Base-by-base conservation (phyloP, 768 basidiomycete genomes). In the Suillus brevipes region DNA sequence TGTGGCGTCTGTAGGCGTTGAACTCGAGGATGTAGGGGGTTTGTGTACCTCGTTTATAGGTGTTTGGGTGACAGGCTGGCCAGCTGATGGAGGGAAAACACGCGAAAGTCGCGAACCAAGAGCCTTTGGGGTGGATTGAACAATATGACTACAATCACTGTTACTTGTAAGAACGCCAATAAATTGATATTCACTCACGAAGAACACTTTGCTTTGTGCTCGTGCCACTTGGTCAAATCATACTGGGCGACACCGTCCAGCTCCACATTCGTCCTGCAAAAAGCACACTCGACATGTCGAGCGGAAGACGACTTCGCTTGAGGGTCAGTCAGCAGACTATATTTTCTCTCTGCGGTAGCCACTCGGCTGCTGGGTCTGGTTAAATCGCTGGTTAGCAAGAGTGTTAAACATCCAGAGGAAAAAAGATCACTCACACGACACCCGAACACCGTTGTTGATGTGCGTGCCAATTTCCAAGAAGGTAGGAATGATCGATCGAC, bases 321-420 rank as follows among this genome's bases (percentile, higher is more conserved):
- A 31, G 84, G 70, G 72, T 91, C 90, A 67, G 89, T 91, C 38
- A 89, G 80, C 65, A 91, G 75, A 61, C 77, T 75, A 42, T 90
- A 74, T 75, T 85, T 88, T 64, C 89, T 81, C 67, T 89, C 86
- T 18, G 87, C 84, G 20, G 84, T 82, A 9, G 87, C 84, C 43
- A 89, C 84, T 37, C 87, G 83, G 63, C 83, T 84, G 68, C 82
- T 83, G 7, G 87, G 88, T 60, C 86, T 87, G 60, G 66, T 60
- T 36, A 42, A 49, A 23, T 45, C 28, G 7, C 10, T 20, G 9
- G 31, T 38, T 60, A 28, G 40, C 20, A 36, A 40, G 28, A 28
- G 4, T 16, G 23, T 52, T 36, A 45, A 49, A 56, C 36, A 7
- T 20, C 25, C 10, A 50, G 20, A 18, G 3, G 42, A 25, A 55